Conservation (phyloP, 164 flowering plant genomes). For the Nymphaea thermarum region DNA sequence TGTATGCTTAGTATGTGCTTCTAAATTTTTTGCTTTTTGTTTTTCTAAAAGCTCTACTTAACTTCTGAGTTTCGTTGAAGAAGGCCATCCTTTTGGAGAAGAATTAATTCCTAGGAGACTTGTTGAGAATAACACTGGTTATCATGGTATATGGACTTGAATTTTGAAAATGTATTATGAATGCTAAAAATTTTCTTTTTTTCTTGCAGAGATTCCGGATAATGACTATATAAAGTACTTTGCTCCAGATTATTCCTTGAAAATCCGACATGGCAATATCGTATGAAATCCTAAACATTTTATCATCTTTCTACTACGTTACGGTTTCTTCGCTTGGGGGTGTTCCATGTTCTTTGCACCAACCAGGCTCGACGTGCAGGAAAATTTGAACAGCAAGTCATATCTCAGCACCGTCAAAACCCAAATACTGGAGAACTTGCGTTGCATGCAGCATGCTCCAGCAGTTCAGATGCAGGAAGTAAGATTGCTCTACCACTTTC, state of each 20-base stretch:
- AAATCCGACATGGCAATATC: constrained; percentile 57
- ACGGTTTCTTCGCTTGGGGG: neutral
- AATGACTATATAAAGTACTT: constrained; percentile 85
- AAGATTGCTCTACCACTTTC: constrained; percentile 2
- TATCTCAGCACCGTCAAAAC: constrained; percentile 71
- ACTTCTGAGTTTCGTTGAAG: too few relatives aligned
- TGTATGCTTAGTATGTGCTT: too few relatives aligned
- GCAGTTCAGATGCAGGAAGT: constrained; percentile 99
- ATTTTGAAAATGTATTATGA: too few relatives aligned
- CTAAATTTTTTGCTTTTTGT: too few relatives aligned
- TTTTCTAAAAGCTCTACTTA: too few relatives aligned
- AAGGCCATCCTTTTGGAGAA: too few relatives aligned
- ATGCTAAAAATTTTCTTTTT: neutral
- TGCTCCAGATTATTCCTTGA: constrained; percentile 72
- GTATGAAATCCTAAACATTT: constrained; percentile 27
- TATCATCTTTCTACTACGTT: too few relatives aligned
- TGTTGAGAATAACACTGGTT: too few relatives aligned
- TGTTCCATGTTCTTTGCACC: neutral
- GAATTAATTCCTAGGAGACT: too few relatives aligned
- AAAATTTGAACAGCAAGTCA: constrained; percentile 89
- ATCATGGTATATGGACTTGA: too few relatives aligned
- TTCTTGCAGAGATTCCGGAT: constrained; percentile 86
- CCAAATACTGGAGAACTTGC: constrained; percentile 92
- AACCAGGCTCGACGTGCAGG: constrained; percentile 30
- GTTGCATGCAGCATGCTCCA: constrained; percentile 90